phyloP scores from a whole-genome alignment of 129 eudicot species.

The Flaveria bidentis region DNA sequence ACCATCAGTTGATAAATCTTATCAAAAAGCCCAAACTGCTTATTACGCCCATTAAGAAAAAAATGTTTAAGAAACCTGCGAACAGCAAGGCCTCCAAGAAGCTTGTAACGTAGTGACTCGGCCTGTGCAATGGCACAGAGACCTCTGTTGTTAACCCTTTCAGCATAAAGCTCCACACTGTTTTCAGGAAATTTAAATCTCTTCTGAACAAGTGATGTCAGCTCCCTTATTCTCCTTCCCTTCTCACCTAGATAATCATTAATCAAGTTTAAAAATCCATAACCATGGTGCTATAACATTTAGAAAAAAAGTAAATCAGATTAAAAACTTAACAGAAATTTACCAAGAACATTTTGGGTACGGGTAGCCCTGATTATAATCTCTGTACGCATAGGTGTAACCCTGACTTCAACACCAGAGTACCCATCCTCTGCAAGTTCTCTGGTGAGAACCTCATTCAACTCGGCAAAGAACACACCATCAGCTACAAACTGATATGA shows the following conservation, averaged over 20 bases:
- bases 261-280: neutral
- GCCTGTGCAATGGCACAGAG: conserved; percentile 70
- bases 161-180: conserved; percentile 73
- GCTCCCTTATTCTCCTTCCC: conserved; percentile 73
- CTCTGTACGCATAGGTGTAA: conserved; percentile 22
- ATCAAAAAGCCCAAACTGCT: neutral
- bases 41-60: conserved; percentile 17
- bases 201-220: conserved; percentile 73
- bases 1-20: neutral
- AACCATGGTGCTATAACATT: neutral
- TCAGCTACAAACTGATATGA: conserved; percentile 1
- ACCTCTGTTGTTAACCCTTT: conserved; percentile 75
- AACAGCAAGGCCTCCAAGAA: conserved; percentile 74
- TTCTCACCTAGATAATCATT: conserved; percentile 59
- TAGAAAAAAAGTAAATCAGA: no score
- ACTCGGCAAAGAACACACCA: conserved; percentile 13
- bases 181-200: conserved; percentile 66
- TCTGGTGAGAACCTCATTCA: conserved; percentile 2
- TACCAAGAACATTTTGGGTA: conserved; percentile 29
- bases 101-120: conserved; percentile 72
- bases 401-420: conserved; percentile 26
- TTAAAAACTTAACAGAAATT: neutral
- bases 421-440: conserved; percentile 18
- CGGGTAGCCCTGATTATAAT: conserved; percentile 24
- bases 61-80: conserved; percentile 42